Conservation (phyloP, 2,329 filamentous ascomycete species). For the Penicillium italicum region DNA sequence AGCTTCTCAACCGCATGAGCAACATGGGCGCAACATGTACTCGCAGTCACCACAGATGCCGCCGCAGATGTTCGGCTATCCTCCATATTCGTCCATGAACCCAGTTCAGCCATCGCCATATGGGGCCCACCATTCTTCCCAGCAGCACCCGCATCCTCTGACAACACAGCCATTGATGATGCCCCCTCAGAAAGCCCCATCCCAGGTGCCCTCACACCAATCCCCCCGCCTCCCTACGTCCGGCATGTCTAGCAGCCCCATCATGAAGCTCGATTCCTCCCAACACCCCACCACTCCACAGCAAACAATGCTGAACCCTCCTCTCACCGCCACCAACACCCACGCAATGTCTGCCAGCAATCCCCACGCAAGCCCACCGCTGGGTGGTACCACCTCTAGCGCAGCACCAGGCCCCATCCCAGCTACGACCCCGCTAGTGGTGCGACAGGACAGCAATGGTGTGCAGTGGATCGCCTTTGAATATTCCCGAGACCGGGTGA, state of each 20-base stretch:
- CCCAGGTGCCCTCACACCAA: constrained; percentile 42
- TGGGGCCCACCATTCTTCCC: constrained; percentile 52
- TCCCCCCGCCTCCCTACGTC: constrained; percentile 43
- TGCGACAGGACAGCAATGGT: constrained; percentile 90
- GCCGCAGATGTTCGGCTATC: constrained; percentile 78
- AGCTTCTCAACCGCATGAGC: constrained; percentile 84
- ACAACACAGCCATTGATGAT: constrained; percentile 55
- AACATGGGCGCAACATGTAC: constrained; percentile 79
- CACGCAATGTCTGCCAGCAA: constrained; percentile 46
- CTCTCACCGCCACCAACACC: constrained; percentile 50
- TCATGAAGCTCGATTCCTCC: constrained; percentile 47
- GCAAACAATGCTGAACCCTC: constrained; percentile 35
- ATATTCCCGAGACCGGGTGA: constrained; percentile 92
- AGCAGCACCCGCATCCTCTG: constrained; percentile 57
- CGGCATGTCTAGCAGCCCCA: constrained; percentile 62
- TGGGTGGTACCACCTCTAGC: constrained; percentile 78
- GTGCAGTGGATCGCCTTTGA: constrained; percentile 99
- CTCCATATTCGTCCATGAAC: constrained; percentile 52
- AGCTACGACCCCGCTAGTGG: constrained; percentile 89
- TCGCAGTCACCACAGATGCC: constrained; percentile 76
- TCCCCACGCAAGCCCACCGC: constrained; percentile 37
- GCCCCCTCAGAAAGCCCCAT: constrained; percentile 39
- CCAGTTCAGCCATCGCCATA: constrained; percentile 56
- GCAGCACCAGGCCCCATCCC: constrained; percentile 94
- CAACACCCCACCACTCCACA: constrained; percentile 36